Percentiles rank a stretch among this genome's conserved stretches.
phyloP scores from a whole-genome alignment of 2,329 filamentous ascomycete genomes.

The Penicillium thymicola region DNA sequence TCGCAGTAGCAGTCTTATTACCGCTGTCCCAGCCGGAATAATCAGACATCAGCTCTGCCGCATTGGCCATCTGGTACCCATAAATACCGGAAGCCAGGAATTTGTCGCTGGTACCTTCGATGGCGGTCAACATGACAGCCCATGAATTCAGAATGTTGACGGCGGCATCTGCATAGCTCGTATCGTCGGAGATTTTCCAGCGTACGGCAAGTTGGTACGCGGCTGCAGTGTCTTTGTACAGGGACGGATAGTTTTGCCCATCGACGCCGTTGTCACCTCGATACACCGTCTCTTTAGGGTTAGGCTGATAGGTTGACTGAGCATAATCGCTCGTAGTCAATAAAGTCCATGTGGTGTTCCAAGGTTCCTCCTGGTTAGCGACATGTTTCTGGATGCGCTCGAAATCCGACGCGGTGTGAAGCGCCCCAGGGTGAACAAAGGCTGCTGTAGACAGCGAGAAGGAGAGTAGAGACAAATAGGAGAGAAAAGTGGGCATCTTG shows the following conservation, averaged over 20 bases:
- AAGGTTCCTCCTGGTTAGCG: neutral
- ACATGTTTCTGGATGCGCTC: neutral
- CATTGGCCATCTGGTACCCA: neutral
- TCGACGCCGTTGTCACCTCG: neutral
- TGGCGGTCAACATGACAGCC: neutral
- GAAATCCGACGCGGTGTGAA: neutral
- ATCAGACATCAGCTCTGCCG: neutral
- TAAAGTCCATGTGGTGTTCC: neutral
- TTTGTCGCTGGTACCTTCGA: neutral
- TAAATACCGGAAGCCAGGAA: neutral
- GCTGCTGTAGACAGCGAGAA: neutral
- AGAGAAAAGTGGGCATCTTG: neutral
- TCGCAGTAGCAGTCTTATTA: neutral
- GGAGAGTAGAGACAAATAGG: neutral
- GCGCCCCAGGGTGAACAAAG: neutral
- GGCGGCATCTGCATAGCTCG: neutral
- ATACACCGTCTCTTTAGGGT: neutral
- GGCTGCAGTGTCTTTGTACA: neutral
- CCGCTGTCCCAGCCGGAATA: neutral
- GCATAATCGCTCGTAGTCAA: neutral
- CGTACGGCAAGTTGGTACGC: neutral
- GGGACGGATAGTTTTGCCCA: neutral
- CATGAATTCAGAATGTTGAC: neutral
- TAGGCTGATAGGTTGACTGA: neutral
- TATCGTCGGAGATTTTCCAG: neutral